Evolutionary conservation across 306 rosid species (phyloP).

Genomic region (Cucurbita moschata): DNA sequence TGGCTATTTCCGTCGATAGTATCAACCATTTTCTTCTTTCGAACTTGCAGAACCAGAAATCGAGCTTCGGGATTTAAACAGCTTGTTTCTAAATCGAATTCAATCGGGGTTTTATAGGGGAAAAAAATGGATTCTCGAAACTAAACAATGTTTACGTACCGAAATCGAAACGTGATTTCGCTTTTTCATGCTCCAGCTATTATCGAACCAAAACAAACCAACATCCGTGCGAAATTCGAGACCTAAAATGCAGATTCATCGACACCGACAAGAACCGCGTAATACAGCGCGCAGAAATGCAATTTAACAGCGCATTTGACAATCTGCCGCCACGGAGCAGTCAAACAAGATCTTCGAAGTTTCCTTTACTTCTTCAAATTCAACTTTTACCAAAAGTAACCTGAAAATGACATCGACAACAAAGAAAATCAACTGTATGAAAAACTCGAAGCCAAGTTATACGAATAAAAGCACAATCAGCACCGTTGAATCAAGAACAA

Average conservation of each 20-base stretch:
- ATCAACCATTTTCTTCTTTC: conserved; percentile 36
- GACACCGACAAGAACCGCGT: not conserved
- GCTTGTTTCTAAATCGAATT: not conserved
- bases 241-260: not conserved
- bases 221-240: not conserved
- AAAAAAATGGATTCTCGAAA: not conserved
- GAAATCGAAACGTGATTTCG: not conserved
- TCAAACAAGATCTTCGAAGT: not conserved
- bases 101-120: not conserved
- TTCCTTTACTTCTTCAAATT: not conserved
- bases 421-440: not conserved
- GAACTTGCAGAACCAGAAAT: not conserved
- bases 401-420: not conserved
- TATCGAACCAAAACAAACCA: not conserved
- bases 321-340: not conserved
- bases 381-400: not conserved
- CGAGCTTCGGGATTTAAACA: not conserved
- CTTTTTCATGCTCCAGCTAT: not conserved
- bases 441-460: not conserved
- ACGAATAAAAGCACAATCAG: not conserved
- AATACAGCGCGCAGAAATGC: not conserved
- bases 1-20: conserved; percentile 7
- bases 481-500: not conserved
- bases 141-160: not conserved
- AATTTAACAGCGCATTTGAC: not conserved